phyloP scores from a whole-genome alignment of 2,329 filamentous ascomycete genomes.

The Curvularia spicifera region DNA sequence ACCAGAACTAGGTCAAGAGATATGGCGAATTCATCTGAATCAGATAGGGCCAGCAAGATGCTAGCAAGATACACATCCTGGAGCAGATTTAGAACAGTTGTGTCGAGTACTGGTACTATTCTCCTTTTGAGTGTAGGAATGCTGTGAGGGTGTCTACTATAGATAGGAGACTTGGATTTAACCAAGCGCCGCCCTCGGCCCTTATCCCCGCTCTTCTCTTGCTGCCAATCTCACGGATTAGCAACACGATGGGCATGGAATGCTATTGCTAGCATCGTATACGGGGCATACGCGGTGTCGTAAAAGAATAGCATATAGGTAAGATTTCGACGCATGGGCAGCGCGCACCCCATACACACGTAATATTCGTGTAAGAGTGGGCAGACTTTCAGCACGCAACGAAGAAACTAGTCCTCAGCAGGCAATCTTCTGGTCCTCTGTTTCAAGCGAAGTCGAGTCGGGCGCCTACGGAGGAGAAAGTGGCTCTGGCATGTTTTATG shows the following conservation, averaged over 20 bases:
- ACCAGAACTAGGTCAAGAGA: not conserved
- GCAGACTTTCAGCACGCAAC: not conserved
- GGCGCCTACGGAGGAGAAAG: not conserved
- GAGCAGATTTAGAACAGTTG: not conserved
- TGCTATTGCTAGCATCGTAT: not conserved
- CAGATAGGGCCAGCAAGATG: no score
- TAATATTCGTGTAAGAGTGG: not conserved
- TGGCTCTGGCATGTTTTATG: slow-evolving; percentile 2
- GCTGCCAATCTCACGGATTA: not conserved
- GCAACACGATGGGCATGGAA: not conserved
- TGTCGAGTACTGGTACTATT: no score
- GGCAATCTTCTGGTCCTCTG: not conserved
- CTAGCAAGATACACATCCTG: no score
- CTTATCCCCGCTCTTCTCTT: not conserved
- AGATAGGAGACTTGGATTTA: not conserved
- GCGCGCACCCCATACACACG: not conserved
- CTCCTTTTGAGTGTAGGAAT: not conserved
- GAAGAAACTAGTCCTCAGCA: not conserved
- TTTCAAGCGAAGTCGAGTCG: not conserved
- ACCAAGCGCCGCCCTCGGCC: not conserved
- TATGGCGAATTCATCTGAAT: not conserved
- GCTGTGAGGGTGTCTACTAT: not conserved
- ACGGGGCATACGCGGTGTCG: not conserved
- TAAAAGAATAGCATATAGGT: not conserved
- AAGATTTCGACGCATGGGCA: not conserved